Base-by-base conservation (phyloP, 1,284 basidiomycete species). In the Mycena citricolor region DNA sequence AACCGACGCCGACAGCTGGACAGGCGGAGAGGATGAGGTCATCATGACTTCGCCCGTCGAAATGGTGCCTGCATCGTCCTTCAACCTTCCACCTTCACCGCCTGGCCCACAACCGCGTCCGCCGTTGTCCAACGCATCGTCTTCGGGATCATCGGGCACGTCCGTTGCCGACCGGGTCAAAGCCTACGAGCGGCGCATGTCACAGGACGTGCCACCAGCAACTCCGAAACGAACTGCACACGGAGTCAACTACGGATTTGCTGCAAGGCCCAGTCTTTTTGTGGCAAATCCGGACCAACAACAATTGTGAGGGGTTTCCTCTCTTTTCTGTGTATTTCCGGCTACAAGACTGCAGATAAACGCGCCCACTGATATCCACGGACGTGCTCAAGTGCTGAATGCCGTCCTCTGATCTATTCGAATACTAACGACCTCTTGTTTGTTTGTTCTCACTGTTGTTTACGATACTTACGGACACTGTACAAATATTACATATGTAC, bases 151-250 rank as follows among this genome's bases (percentile, higher is more conserved):
- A n/a, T 23, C 53, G 32, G 61, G 33, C 56, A 55, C 33, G 43
- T 36, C 21, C 2, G 55, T 59, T 13, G 45, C 53, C 10, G 36
- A 52, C 4, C 60, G 62, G 1, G 50, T 66, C n/a, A 55, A 57
- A n/a, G 61, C 54, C 5, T 70, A 63, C 41, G 68, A 69, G 51
- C 58, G 62, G 13, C 62, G 68, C 19, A 62, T 69, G 66, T 69
- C 71, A 12, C 57, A 65, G 50, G 67, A 63, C n/a, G 50, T 44
- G 33, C 51, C 57, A 17, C 21, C 34, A 22, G 60, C 64, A 5
- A 46, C 55, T 5, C 62, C 59, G 20, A 38, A 11, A 44, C 46
- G 13, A 30, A 39, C n/a, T 19, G 34, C 28, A 35, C 32, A 52
- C 25, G 26, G 31, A 13, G 26, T 31, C 8, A 47, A 47, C 44